Evolutionary conservation across 2,329 filamentous ascomycete species (phyloP), one percentile per base, ranked within the genome.

Genomic region (Phoma herbarum): DNA sequence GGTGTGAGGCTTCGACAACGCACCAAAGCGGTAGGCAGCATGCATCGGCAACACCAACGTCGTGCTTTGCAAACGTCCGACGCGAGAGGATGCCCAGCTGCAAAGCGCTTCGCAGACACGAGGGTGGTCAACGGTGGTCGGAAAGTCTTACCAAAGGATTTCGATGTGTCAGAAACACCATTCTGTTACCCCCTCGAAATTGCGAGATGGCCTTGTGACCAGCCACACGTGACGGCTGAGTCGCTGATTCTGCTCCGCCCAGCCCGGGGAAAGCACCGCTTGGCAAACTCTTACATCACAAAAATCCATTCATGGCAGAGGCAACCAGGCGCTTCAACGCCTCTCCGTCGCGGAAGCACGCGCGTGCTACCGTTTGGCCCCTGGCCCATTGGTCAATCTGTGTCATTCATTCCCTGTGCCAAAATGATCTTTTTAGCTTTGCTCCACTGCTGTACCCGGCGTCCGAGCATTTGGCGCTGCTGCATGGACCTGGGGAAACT

Each of bases 141-240:
- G 47, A 64, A 23, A 45, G 63, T 61, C 54, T 66, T 59, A 64
- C 61, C 62, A 64, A 61, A 67, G 61, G 57, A 66, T 68, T 68
- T 70, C 54, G 63, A 71, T 73, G 68, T 71, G 71, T 73, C 69
- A 74, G 63, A 59, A 59, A 57, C 28, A 65, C 54, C 62, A 66
- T 62, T 67, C 66, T 66, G 61, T 67, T 67, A 67, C 63, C 63
- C 58, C 58, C 45, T 52, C 44, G 44, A 61, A 62, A 63, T 48
- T 64, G 59, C 52, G 52, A 61, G 48, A 51, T 57, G 63, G 29
- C 53, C 64, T 57, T 65, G 62, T 64, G 64, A 68, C 60, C 62
- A 59, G 52, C 31, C 23, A 37, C 57, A 60, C 61, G 61, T 66
- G 62, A 70, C 44, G 56, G 58, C 49, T 39, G 58, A 59, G 47